Conservation (phyloP, 768 basidiomycete genomes). For the Lactarius vividus region DNA sequence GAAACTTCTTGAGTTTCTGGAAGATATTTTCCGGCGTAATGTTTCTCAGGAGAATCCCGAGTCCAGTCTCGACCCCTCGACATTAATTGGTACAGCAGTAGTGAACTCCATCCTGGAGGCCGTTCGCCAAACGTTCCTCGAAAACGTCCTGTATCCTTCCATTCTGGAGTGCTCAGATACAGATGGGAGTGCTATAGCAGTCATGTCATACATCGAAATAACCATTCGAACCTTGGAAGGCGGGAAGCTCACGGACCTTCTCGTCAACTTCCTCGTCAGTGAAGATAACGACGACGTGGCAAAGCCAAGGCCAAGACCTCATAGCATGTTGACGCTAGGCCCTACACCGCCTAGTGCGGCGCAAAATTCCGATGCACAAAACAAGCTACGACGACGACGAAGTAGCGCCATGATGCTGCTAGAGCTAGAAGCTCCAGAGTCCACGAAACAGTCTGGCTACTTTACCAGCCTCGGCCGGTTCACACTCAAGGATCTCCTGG, state of each 20-base stretch:
- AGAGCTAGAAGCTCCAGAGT: constrained; percentile 77
- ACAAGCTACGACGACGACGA: constrained; percentile 59
- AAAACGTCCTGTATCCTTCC: constrained; percentile 91
- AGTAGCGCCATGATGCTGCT: constrained; percentile 91
- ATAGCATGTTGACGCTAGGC: constrained; percentile 44
- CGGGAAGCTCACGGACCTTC: constrained; percentile 63
- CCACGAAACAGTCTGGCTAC: constrained; percentile 71
- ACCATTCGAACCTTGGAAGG: constrained; percentile 73
- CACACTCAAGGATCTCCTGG: constrained; percentile 84
- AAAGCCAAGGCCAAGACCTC: constrained; percentile 43
- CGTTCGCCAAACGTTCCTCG: constrained; percentile 81
- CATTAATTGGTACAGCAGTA: constrained; percentile 74
- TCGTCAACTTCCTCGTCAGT: constrained; percentile 78
- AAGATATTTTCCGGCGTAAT: constrained; percentile 81
- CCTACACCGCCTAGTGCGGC: constrained; percentile 37
- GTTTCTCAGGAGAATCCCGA: constrained; percentile 39
- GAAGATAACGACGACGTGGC: constrained; percentile 76
- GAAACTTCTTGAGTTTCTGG: constrained; percentile 86
- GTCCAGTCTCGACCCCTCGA: constrained; percentile 54
- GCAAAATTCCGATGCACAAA: constrained; percentile 39
- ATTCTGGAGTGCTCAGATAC: constrained; percentile 88
- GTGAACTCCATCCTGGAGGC: constrained; percentile 81
- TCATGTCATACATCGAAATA: constrained; percentile 92
- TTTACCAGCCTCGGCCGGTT: constrained; percentile 86
- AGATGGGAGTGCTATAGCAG: constrained; percentile 95